Evolutionary conservation across 2,329 filamentous ascomycete genomes (phyloP), one percentile per base, ranked within the genome.

Genomic region (Colletotrichum nymphaeae): DNA sequence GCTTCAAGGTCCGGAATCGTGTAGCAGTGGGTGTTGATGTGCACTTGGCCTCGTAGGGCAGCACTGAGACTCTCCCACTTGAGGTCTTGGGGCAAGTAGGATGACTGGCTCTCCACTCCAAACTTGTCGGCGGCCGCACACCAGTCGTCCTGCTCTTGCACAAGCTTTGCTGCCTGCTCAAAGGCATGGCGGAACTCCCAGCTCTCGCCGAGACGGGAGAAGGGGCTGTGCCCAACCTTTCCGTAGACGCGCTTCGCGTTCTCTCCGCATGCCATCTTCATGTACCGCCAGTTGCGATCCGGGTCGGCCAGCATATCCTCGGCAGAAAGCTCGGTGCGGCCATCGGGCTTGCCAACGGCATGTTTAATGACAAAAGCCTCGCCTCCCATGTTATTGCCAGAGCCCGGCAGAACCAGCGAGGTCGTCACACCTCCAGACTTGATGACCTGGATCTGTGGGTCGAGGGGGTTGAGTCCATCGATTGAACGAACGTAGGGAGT

Each of bases 241-340:
- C 91, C 91, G 73, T 93, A 92, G 0, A 90, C 83, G 1, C 86
- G 83, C 82, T 93, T 93, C 1, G 92, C 84, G 76, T 94, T 94
- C 81, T 94, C 92, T 46, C 92, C 92, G 75, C 92, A 94, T 0
- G 92, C 92, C 92, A 94, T 94, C 83, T 94, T 94, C 86, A 94
- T 92, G 80, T 93, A 94, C 24, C 92, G 86, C 89, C 91, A 92
- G 73, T 84, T 89, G 26, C 86, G 85, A 55, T 92, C 91, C 0
- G 91, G 91, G 64, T 93, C 90, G 1, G 92, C 92, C 11, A 93
- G 84, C 84, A 93, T 86, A 75, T 93, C 89, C 28, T 85, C 82
- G 2, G 89, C 90, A 66, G 91, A 92, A 56, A 92, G 87, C 79
- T 93, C 92, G 19, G 86, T 83, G 26, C 92, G 87, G 4, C 91